These are phyloP conservation scores for Zanthoxylum bungeanum DNA, from an alignment of 345 rosid species.

Conservation along the genomic window DNA sequence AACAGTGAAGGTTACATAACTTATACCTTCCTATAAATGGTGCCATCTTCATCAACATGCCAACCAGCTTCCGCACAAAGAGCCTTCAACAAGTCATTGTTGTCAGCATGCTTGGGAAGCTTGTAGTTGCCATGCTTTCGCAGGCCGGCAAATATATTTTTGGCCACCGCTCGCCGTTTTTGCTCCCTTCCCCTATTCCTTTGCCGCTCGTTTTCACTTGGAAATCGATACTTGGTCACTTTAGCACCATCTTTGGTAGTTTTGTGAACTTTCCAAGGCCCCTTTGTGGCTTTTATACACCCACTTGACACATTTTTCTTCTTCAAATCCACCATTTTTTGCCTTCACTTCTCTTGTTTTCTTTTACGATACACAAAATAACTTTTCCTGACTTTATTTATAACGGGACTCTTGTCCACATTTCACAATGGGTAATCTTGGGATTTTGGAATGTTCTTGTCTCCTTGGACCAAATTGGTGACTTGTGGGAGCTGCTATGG, in stretches of 20 bases:
- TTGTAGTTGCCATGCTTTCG: constrained; percentile 39
- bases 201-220: constrained; percentile 33
- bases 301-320: constrained; percentile 13
- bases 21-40: constrained; percentile 33
- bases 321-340: constrained; percentile 17
- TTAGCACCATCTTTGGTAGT: constrained; percentile 25
- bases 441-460: neutral
- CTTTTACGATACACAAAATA: no score
- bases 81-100: constrained; percentile 44
- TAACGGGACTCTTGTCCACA: no score
- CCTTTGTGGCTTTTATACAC: constrained; percentile 35
- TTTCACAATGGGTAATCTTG: no score
- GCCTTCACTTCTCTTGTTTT: neutral
- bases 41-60: constrained; percentile 51
- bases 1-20: neutral
- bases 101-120: constrained; percentile 36
- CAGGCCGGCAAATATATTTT: constrained; percentile 46
- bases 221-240: constrained; percentile 26
- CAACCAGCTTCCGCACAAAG: constrained; percentile 50
- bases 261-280: constrained; percentile 43
- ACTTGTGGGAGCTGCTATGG: neutral
- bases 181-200: constrained; percentile 43
- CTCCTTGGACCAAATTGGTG: neutral
- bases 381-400: no score
- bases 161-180: constrained; percentile 30